Evolutionary conservation across 2,329 filamentous ascomycete species (phyloP).

Genomic region (Cladophialophora psammophila): DNA sequence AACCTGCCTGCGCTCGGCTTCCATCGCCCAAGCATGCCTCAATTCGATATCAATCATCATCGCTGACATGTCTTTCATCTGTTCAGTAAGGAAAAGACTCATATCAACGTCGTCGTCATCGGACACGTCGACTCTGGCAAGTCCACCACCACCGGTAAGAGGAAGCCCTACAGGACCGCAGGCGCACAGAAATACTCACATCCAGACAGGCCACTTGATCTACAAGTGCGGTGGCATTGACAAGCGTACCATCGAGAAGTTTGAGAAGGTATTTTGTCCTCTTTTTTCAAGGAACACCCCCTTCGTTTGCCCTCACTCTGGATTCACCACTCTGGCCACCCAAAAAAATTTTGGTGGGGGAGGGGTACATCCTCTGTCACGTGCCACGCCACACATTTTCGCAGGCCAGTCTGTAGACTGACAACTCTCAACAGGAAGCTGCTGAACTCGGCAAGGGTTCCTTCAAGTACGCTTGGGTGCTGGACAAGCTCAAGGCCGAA

Average conservation of each 20-base stretch:
- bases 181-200: conserved; percentile 42
- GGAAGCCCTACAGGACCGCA: conserved; percentile 41
- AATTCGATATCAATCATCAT: conserved; percentile 35
- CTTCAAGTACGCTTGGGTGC: conserved; percentile 99
- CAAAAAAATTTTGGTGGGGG: conserved; percentile 45
- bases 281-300: conserved; percentile 14
- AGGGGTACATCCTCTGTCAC: conserved; percentile 45
- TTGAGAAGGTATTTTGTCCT: conserved; percentile 87
- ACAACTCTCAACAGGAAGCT: conserved; percentile 74
- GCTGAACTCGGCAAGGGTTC: conserved; percentile 99
- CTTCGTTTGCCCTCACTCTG: conserved; percentile 20
- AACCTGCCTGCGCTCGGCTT: conserved; percentile 30
- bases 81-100: conserved; percentile 89
- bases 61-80: conserved; percentile 33
- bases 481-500: conserved; percentile 99
- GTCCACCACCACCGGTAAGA: conserved; percentile 92
- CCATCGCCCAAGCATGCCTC: conserved; percentile 20
- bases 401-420: conserved; percentile 14
- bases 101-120: conserved; percentile 99
- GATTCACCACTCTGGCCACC: conserved; percentile 38
- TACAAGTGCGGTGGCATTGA: conserved; percentile 99
- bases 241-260: conserved; percentile 99
- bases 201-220: conserved; percentile 83
- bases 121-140: conserved; percentile 99
- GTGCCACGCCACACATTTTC: conserved; percentile 26